Percentiles rank a stretch among this genome's conserved stretches.
Conservation (phyloP, 2,329 filamentous ascomycete species). For the Dothideomycetidae sp. region DNA sequence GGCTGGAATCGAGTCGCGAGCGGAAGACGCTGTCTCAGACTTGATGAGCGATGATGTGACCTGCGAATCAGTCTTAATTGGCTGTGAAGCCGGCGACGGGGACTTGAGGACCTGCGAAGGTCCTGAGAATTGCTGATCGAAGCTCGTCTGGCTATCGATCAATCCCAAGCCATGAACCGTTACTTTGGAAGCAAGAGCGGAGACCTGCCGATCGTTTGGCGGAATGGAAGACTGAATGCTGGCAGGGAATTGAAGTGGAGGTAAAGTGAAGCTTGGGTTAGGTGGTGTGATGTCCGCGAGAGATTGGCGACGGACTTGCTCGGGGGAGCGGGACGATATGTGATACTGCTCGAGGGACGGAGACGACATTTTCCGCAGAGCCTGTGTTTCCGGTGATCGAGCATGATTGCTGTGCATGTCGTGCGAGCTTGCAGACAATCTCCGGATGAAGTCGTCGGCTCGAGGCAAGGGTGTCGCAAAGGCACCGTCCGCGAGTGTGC, state of each 20-base stretch:
- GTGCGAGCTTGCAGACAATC: conserved; percentile 23
- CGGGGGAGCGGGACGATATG: conserved; percentile 31
- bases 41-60: conserved; percentile 10
- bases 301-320: conserved; percentile 26
- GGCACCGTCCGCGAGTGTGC: conserved; percentile 16
- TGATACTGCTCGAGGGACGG: conserved; percentile 35
- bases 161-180: too few species aligned
- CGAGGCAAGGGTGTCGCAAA: conserved; percentile 17
- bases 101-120: too few species aligned
- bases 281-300: conserved; percentile 21
- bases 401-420: background rate
- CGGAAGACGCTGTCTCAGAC: conserved; percentile 17
- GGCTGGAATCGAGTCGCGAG: conserved; percentile 11
- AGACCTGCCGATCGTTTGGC: too few species aligned
- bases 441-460: conserved; percentile 25
- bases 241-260: conserved; percentile 26
- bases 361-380: conserved; percentile 24
- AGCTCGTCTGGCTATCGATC: too few species aligned
- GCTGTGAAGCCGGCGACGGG: too few species aligned
- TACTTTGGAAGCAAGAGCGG: too few species aligned
- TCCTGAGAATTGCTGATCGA: too few species aligned
- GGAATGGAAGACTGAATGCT: too few species aligned
- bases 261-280: conserved; percentile 25
- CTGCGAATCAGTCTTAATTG: too few species aligned
- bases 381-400: conserved; percentile 22